phyloP scores from a whole-genome alignment of 2,329 filamentous ascomycete genomes.

The Verruconis gallopava region DNA sequence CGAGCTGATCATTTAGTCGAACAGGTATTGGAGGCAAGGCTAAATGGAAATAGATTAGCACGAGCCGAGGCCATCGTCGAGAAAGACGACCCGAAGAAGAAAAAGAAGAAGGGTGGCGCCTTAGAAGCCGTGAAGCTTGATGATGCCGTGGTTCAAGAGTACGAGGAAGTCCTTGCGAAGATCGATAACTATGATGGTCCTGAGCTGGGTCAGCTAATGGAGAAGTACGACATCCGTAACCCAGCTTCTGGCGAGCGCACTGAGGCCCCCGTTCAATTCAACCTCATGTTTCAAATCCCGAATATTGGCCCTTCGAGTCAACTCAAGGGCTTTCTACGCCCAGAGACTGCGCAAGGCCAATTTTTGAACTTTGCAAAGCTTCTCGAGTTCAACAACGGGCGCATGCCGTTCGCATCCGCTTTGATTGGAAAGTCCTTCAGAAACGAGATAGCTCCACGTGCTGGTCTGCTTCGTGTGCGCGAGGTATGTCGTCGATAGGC shows the following conservation, averaged over 20 bases:
- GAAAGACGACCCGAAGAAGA: constrained; percentile 62
- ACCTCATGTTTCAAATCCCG: constrained; percentile 90
- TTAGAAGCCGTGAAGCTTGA: constrained; percentile 62
- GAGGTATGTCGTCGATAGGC: too few relatives aligned
- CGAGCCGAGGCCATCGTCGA: constrained; percentile 63
- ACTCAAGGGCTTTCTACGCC: constrained; percentile 44
- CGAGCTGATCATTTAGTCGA: constrained; percentile 94
- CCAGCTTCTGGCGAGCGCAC: constrained; percentile 67
- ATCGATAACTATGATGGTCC: constrained; percentile 13
- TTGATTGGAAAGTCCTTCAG: constrained; percentile 97
- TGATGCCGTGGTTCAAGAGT: constrained; percentile 74
- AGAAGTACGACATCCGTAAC: constrained; percentile 83
- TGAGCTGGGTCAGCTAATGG: constrained; percentile 58
- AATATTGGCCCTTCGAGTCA: constrained; percentile 62
- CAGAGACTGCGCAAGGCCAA: constrained; percentile 95
- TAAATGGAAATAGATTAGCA: constrained; percentile 87
- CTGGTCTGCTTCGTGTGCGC: constrained; percentile 82
- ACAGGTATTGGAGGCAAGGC: constrained; percentile 72
- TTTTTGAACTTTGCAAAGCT: constrained; percentile 96
- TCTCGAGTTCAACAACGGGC: constrained; percentile 86
- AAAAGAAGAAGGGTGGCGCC: constrained; percentile 54
- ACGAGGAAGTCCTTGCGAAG: constrained; percentile 79
- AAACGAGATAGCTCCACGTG: constrained; percentile 91
- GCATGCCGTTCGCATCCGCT: constrained; percentile 94
- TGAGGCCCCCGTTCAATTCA: constrained; percentile 76